Evolutionary conservation across 2,329 filamentous ascomycete species (phyloP).

Genomic region (Coniella vitis): DNA sequence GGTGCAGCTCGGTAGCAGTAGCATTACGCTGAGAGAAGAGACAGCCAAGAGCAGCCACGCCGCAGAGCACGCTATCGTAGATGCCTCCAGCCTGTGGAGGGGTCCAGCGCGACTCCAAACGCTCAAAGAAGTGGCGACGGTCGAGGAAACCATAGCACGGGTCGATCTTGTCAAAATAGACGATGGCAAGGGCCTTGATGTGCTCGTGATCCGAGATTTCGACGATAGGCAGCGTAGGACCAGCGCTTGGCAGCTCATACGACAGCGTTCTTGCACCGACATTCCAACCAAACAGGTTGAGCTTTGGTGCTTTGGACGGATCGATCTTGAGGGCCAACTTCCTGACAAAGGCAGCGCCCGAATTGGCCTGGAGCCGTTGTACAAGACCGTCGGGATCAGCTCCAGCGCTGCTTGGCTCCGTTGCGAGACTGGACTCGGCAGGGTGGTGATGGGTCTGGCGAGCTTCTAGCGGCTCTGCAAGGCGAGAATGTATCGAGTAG

Average conservation of each 20-base stretch:
- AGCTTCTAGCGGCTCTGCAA: conserved; percentile 4
- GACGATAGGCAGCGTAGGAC: conserved; percentile 30
- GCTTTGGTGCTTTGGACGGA: conserved; percentile 42
- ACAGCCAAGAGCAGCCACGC: conserved; percentile 47
- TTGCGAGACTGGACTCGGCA: neutral
- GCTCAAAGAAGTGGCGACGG: conserved; percentile 24
- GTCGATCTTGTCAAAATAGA: conserved; percentile 48
- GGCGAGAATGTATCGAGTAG: neutral
- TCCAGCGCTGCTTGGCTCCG: conserved; percentile 8
- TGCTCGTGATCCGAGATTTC: conserved; percentile 40
- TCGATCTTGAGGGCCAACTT: conserved; percentile 46
- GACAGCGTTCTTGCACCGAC: conserved; percentile 23
- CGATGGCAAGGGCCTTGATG: conserved; percentile 36
- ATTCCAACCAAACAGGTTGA: conserved; percentile 53
- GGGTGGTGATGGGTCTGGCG: neutral
- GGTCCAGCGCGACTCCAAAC: conserved; percentile 28
- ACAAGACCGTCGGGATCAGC: conserved; percentile 22
- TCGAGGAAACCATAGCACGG: conserved; percentile 45
- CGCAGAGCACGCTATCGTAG: conserved; percentile 44
- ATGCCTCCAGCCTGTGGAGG: conserved; percentile 23
- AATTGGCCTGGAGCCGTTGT: conserved; percentile 48
- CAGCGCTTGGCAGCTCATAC: conserved; percentile 20
- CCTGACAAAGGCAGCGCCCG: conserved; percentile 48
- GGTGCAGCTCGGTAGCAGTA: conserved; percentile 33
- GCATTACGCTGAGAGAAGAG: conserved; percentile 41